phyloP scores from a whole-genome alignment of 116 monocot species.

The Phalaenopsis hybrid region DNA sequence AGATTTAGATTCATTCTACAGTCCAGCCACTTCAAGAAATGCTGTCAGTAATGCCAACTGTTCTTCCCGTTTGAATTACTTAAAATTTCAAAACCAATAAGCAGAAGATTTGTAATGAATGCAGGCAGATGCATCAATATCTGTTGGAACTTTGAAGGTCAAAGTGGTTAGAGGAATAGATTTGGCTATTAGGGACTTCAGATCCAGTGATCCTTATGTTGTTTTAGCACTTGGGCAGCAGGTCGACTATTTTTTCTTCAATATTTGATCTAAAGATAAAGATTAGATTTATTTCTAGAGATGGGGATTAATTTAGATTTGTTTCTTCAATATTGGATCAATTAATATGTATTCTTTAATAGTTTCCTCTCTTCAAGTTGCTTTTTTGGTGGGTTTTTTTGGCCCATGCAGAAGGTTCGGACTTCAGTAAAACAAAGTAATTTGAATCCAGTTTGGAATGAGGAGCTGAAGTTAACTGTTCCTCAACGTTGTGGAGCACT shows the following conservation, averaged over 20 bases:
- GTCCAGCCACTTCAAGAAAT: constrained; percentile 35
- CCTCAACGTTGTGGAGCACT: constrained; percentile 44
- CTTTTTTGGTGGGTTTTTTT: neutral
- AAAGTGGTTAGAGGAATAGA: constrained; percentile 74
- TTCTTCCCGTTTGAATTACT: neutral
- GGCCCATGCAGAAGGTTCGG: constrained; percentile 40
- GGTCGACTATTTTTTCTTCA: constrained; percentile 27
- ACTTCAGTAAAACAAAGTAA: constrained; percentile 59
- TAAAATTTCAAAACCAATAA: neutral
- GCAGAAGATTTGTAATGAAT: neutral
- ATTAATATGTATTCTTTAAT: neutral
- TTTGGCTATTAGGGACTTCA: constrained; percentile 86
- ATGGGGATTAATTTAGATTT: neutral
- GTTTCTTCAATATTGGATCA: neutral
- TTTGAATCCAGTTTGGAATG: constrained; percentile 79
- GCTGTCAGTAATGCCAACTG: constrained; percentile 26
- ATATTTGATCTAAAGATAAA: neutral
- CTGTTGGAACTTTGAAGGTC: constrained; percentile 71
- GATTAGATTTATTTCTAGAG: neutral
- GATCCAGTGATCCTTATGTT: constrained; percentile 90
- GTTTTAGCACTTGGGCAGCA: constrained; percentile 73
- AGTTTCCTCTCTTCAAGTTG: neutral
- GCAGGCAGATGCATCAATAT: constrained; percentile 10
- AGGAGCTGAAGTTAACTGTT: constrained; percentile 61
- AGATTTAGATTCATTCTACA: constrained; percentile 18